Evolutionary conservation across 139 green algal genomes (phyloP).

Genomic region (Zygnema circumcarinatum): DNA sequence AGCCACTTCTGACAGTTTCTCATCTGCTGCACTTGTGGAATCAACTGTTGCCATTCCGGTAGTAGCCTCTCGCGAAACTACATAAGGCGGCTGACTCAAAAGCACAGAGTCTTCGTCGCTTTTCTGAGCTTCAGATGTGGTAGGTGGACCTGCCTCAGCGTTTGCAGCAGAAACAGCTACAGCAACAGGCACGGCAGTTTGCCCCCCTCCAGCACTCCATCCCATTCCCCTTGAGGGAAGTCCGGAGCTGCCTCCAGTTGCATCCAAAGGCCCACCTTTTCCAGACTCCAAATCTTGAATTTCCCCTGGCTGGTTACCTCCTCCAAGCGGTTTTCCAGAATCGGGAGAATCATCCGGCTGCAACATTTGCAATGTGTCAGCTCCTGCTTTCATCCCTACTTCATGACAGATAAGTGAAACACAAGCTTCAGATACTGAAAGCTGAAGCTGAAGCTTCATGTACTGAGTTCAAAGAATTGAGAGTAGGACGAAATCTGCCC

Average conservation of each 20-base stretch:
- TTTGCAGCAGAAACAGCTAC: neutral
- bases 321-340: neutral
- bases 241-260: neutral
- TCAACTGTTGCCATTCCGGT: neutral
- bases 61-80: neutral
- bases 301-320: neutral
- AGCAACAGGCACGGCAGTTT: neutral
- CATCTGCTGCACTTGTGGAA: neutral
- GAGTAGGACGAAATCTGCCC: no score
- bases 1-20: no score
- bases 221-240: neutral
- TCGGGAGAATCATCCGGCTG: neutral
- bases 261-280: neutral
- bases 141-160: neutral
- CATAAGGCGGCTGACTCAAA: neutral
- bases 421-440: neutral
- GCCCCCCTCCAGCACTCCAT: neutral
- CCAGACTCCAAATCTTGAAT: neutral
- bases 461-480: no score
- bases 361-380: no score
- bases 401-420: neutral
- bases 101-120: no score
- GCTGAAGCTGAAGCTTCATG: no score
- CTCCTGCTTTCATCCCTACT: neutral
- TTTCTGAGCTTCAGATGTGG: neutral